Base-by-base conservation (phyloP, 2,329 filamentous ascomycete genomes). In the Paradendryphiella salina region DNA sequence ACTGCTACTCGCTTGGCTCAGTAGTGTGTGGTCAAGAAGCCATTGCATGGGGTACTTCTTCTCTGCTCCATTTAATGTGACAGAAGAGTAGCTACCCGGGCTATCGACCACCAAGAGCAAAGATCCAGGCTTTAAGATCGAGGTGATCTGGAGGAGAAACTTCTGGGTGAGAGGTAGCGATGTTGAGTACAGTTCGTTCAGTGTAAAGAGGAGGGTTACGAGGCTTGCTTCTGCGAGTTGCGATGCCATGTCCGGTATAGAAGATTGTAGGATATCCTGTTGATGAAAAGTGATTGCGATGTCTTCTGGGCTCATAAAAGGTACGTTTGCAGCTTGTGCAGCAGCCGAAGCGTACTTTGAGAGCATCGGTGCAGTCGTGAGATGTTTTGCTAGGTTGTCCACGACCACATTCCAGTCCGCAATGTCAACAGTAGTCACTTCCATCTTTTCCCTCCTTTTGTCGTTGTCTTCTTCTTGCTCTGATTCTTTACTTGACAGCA, bases 21-120 rank as follows among this genome's bases (percentile, higher is more conserved):
- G 71, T 15, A 99, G 74, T 1, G 90, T 88, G 67, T 94, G 88
- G 64, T 96, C 88, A 2, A 99, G 78, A 13, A 99, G 77, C 86
- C 91, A 96, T 64, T 89, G 87, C 91, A 96, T 97, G 0, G 93
- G 93, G 69, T 97, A 97, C 54, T 82, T 85, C 82, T 82, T 81
- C 56, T 80, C 67, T 2, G 74, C 60, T 0, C 74, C 75, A 20
- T 76, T 76, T 0, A 96, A 72, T 0, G 82, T 83, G 3, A 95
- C 82, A 50, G 91, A 90, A 0, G 92, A 94, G 73, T 97, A 97
- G 72, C 88, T 95, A 0, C 94, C 94, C 0, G 94, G 90, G 61
- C 90, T 96, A 71, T 99, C 93, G 3, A 96, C 86, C 2, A 97
- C 89, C 0, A 97, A 81, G 1, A 97, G 76, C 32, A 93, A 72